A percentile compares a stretch with the other conserved stretches of the same genome.
These are phyloP conservation scores for Hippophae rhamnoides DNA, from an alignment of 306 rosid species.

Conservation along the genomic window DNA sequence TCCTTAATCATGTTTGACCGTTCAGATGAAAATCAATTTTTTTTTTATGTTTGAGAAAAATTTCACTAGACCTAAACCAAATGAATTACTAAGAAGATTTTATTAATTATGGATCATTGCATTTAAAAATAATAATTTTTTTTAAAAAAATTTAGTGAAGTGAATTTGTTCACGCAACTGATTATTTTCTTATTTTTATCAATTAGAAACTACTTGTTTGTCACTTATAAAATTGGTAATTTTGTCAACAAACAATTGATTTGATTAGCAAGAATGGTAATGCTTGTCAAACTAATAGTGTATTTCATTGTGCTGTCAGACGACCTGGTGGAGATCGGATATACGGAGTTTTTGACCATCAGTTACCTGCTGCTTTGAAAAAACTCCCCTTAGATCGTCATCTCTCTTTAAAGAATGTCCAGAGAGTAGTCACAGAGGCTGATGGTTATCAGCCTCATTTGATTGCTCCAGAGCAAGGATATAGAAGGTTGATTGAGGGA, in stretches of 20 bases:
- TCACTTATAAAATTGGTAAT: neutral
- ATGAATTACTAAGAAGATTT: too few species aligned
- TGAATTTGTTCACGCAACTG: neutral
- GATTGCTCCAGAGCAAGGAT: slow-evolving; percentile 99
- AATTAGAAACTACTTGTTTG: neutral
- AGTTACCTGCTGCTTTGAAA: slow-evolving; percentile 90
- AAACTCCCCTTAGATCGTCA: slow-evolving; percentile 97
- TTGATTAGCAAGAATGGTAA: neutral
- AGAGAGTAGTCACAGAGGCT: slow-evolving; percentile 87
- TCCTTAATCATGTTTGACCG: slow-evolving; percentile 1
- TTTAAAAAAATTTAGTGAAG: too few species aligned
- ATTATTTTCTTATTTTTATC: neutral
- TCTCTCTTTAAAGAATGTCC: slow-evolving; percentile 77
- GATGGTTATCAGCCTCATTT: slow-evolving; percentile 99
- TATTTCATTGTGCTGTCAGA: slow-evolving; percentile 27
- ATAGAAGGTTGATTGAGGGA: slow-evolving; percentile 92
- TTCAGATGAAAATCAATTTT: neutral
- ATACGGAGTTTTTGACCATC: slow-evolving; percentile 92
- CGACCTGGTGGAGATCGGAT: slow-evolving; percentile 99
- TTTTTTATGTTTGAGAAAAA: neutral
- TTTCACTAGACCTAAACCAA: neutral
- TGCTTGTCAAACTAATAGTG: neutral
- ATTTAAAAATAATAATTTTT: too few species aligned
- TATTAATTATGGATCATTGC: too few species aligned
- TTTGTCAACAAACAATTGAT: too few species aligned